A percentile compares a stretch with the other conserved stretches of the same genome.
Conservation (phyloP, 2,329 filamentous ascomycete species). For the Stemphylium vesicarium region DNA sequence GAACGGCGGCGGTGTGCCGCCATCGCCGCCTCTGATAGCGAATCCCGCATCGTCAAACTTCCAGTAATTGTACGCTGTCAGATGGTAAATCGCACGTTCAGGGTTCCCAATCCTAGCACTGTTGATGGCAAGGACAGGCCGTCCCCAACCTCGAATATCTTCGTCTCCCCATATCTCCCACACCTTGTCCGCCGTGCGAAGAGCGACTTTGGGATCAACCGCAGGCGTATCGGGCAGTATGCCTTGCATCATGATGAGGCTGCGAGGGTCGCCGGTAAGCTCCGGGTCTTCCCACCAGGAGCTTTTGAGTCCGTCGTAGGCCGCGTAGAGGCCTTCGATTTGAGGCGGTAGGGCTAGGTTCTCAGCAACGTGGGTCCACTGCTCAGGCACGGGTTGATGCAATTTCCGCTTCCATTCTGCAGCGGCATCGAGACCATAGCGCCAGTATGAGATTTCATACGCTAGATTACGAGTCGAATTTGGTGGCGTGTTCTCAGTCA, state of each 20-base stretch:
- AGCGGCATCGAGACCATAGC: constrained; percentile 63
- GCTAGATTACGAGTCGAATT: constrained; percentile 63
- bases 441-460: constrained; percentile 66
- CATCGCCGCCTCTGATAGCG: constrained; percentile 60
- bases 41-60: constrained; percentile 60
- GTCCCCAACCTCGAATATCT: constrained; percentile 38
- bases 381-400: constrained; percentile 48
- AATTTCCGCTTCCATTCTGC: constrained; percentile 59
- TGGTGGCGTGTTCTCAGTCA: constrained; percentile 64
- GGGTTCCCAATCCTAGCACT: constrained; percentile 35
- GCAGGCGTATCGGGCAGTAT: constrained; percentile 33
- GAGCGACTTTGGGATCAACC: constrained; percentile 30
- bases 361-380: constrained; percentile 59
- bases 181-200: constrained; percentile 33
- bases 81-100: constrained; percentile 39
- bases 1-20: constrained; percentile 63
- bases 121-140: constrained; percentile 40
- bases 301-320: constrained; percentile 58
- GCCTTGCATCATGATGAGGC: constrained; percentile 38
- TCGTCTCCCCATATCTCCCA: constrained; percentile 40
- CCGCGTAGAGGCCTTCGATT: constrained; percentile 57
- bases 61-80: constrained; percentile 59
- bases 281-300: constrained; percentile 36
- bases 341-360: constrained; percentile 61
- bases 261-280: constrained; percentile 33